A percentile compares a stretch with the other conserved stretches of the same genome.
These are phyloP conservation scores for Celoporthe dispersa DNA, from an alignment of 2,329 filamentous ascomycete genomes.

Conservation along the genomic window DNA sequence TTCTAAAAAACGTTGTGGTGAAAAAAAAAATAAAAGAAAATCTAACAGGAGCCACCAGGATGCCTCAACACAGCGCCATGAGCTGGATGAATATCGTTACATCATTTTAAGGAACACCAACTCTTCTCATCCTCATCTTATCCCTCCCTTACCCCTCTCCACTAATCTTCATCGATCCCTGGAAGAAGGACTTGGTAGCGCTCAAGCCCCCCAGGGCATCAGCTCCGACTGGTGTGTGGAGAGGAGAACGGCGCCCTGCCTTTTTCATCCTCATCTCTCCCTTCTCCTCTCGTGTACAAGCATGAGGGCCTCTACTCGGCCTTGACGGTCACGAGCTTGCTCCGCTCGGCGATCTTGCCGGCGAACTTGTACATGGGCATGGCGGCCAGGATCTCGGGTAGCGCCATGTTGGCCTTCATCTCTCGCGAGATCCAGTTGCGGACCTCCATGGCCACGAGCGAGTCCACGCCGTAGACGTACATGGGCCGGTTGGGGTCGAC, in stretches of 20 bases:
- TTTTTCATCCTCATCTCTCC: neutral
- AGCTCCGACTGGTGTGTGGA: conserved; percentile 3
- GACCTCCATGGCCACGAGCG: conserved; percentile 27
- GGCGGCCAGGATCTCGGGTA: conserved; percentile 25
- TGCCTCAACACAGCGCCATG: conserved; percentile 15
- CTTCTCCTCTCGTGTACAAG: too few relatives aligned
- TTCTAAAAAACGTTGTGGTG: conserved; percentile 5
- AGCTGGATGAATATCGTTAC: conserved; percentile 20
- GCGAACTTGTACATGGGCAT: conserved; percentile 26
- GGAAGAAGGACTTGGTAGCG: conserved; percentile 24
- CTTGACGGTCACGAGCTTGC: conserved; percentile 26
- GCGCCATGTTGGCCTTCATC: conserved; percentile 24
- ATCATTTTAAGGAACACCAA: conserved; percentile 6
- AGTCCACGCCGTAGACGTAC: conserved; percentile 27
- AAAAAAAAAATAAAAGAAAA: conserved; percentile 17
- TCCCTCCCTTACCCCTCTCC: neutral
- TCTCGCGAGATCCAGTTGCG: conserved; percentile 27
- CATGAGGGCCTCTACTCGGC: neutral
- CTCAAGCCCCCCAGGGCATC: conserved; percentile 23
- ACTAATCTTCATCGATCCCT: conserved; percentile 9
- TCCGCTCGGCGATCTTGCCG: conserved; percentile 25
- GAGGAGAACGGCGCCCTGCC: neutral
- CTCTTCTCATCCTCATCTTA: neutral
- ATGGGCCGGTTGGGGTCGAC: conserved; percentile 24
- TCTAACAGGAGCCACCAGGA: conserved; percentile 15